Base-by-base conservation (phyloP, 768 basidiomycete species). In the Paxillus ammoniavirescens region DNA sequence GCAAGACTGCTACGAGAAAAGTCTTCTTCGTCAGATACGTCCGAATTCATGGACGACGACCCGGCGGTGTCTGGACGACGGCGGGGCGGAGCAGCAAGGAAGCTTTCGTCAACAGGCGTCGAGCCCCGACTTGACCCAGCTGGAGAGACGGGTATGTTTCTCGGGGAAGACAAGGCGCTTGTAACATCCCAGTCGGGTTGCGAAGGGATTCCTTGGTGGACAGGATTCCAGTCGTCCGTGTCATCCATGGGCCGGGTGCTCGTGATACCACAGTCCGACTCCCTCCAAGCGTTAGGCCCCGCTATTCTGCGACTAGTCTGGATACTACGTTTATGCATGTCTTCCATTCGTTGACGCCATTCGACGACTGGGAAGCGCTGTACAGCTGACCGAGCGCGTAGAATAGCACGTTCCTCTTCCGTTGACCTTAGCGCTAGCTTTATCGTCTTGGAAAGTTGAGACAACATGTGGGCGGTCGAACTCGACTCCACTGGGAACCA, bases 311-410 rank as follows among this genome's bases (percentile, higher is more conserved):
- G 86, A 64, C 89, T 93, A 4, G 75, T 73, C 21, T 68, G 70
- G 66, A 97, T 93, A 64, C 87, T 89, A 55, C 94, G 87, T 55
- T 81, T 82, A 68, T 97, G 94, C 79, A 96, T 91, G 69, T 96
- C 94, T 73, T 97, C 94, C 78, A 86, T 90, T 46, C 91, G 84
- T 68, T 96, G 93, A 65, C 94, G 89, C 94, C 94, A 97, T 74
- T 97, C 93, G 26, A 97, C 90, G 52, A 97, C 94, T 5, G 94
- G 94, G 89, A 97, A 97, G 64, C 94, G 91, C 65, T 96, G 94
- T 3, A 97, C 82, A 15, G 93, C 94, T 14, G 94, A 96, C 41
- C 94, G 84, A 42, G 94, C 94, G 65, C 93, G 91, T 23, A 97
- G 81, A 62, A 96, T 86, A 8, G 93, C 92, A 50, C 94, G 87